Conservation (phyloP, 805 yeast genomes). For the Metschnikowia gelsemii region DNA sequence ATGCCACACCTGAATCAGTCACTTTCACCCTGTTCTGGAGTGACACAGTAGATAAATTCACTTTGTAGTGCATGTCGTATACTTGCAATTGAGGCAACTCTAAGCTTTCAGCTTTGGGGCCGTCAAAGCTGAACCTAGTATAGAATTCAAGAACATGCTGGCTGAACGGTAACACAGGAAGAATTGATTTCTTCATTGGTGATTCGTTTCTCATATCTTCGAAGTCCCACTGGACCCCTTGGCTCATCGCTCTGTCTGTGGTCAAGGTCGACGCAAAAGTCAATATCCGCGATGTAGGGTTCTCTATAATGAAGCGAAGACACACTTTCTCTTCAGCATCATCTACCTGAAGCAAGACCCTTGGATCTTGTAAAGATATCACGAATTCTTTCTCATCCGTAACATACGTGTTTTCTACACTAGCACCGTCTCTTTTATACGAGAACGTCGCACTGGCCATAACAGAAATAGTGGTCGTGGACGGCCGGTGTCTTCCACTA, state of each 20-base stretch:
- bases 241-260: constrained; percentile 13
- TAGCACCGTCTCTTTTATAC: constrained; percentile 14
- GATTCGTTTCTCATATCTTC: constrained; percentile 19
- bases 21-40: constrained; percentile 7
- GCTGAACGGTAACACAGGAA: constrained; percentile 64
- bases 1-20: constrained; percentile 7
- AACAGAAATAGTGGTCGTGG: constrained; percentile 35
- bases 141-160: constrained; percentile 42
- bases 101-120: constrained; percentile 19
- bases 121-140: constrained; percentile 15
- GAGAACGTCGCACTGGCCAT: constrained; percentile 15
- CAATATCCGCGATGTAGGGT: constrained; percentile 70
- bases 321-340: constrained; percentile 19
- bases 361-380: constrained; percentile 67
- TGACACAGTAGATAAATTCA: constrained; percentile 43
- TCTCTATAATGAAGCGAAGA: constrained; percentile 59
- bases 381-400: constrained; percentile 49
- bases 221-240: constrained; percentile 17
- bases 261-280: constrained; percentile 48
- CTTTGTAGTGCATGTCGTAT: constrained; percentile 67
- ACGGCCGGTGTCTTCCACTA: constrained; percentile 36
- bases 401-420: constrained; percentile 27
- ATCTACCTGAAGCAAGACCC: constrained; percentile 51
- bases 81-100: constrained; percentile 63
- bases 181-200: constrained; percentile 32